A percentile compares a stretch with the other conserved stretches of the same genome.
Evolutionary conservation across 2,329 filamentous ascomycete genomes (phyloP).

Genomic region (Penicillium sp.): DNA sequence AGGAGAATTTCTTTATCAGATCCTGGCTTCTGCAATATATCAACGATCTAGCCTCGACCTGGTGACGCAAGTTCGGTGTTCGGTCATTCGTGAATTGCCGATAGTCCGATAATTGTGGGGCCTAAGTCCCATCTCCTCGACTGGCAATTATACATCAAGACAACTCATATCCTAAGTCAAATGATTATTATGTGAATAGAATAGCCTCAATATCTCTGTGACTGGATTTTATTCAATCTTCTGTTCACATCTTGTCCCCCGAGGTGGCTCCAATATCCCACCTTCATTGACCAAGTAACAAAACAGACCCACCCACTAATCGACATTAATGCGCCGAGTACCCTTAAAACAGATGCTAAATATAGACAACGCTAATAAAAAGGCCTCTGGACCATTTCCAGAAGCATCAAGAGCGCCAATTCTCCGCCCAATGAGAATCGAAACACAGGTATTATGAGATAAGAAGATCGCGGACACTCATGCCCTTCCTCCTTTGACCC

Average conservation of each 20-base stretch:
- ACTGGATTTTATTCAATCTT: neutral
- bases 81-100: conserved; percentile 3
- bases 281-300: neutral
- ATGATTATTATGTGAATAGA: neutral
- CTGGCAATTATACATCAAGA: neutral
- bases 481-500: conserved; percentile 42
- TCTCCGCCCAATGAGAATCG: too few species aligned
- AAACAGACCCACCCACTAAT: neutral
- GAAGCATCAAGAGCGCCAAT: neutral
- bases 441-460: conserved; percentile 39
- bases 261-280: neutral
- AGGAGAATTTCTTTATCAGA: neutral
- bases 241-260: neutral
- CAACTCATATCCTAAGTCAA: neutral
- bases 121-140: neutral
- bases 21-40: neutral
- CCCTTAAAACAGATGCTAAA: neutral
- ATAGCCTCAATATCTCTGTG: neutral
- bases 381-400: neutral
- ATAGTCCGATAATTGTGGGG: neutral
- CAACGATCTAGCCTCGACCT: neutral
- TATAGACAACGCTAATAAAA: neutral
- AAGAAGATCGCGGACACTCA: conserved; percentile 56
- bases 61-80: neutral
- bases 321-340: neutral